Base-by-base conservation (phyloP, 2,329 filamentous ascomycete species). In the Cordyceps cateniannulata region DNA sequence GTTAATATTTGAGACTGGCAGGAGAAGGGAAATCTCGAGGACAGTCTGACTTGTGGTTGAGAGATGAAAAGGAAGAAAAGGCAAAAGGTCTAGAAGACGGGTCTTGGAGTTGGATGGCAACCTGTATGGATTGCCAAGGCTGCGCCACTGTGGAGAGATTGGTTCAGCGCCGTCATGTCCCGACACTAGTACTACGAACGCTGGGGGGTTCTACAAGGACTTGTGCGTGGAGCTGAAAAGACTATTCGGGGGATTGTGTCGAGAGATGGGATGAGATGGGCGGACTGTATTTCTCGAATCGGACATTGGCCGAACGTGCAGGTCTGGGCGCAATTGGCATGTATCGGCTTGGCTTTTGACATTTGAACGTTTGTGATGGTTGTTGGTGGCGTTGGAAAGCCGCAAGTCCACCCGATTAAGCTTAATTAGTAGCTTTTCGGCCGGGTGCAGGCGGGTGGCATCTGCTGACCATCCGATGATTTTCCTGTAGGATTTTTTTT, bases 101-200 rank as follows among this genome's bases (percentile, higher is more conserved):
- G 27, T 44, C 10, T 44, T 18, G n/a, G 40, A 48, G 25, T 24
- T 38, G 35, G 20, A 29, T 35, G 32, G 54, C 42, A 48, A 56
- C 53, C 53, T 47, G 7, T 29, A 32, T 42, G 52, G 52, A 25
- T 38, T 50, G 56, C 56, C 56, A 59, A 59, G 56, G 29, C 56
- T 44, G 56, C 48, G 56, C 56, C 56, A 59, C 47, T 59, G 56
- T 59, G 56, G 56, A 59, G 55, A 58, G 55, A 50, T 58, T 50
- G 32, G 44, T 25, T 51, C 35, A 25, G 32, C 18, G 35, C 56
- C 56, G 56, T 59, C 38, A n/a, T 51, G 29, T 48, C 44, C 54
- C 54, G 54, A 57, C 29, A 57, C 54, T 57, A 57, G 44, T 38
- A 14, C 14, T 16, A 24, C 44, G n/a, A 40, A 27, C 44, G 20